phyloP scores from a whole-genome alignment of 805 yeast species.

The Candida koratica region DNA sequence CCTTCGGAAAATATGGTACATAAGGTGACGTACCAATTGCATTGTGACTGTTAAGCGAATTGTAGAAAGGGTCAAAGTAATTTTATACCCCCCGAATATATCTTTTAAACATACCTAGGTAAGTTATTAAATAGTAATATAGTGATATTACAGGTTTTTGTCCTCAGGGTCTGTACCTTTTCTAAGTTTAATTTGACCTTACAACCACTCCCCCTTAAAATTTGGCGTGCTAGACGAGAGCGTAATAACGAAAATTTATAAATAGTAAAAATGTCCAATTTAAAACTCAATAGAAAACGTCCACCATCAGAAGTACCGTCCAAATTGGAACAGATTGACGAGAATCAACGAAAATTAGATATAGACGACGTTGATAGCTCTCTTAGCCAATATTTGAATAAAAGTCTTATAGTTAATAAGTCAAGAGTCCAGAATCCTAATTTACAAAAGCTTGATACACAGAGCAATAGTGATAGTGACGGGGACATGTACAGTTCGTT shows the following conservation, averaged over 20 bases:
- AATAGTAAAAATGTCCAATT: slow-evolving; percentile 7
- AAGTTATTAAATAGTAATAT: too few relatives aligned
- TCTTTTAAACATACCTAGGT: too few relatives aligned
- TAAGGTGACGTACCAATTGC: too few relatives aligned
- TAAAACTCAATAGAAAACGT: slow-evolving; percentile 10
- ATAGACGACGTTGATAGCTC: slow-evolving; percentile 7
- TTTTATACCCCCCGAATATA: too few relatives aligned
- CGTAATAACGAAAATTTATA: slow-evolving; percentile 3
- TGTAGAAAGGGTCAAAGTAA: too few relatives aligned
- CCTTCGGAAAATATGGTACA: too few relatives aligned
- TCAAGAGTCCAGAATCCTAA: slow-evolving; percentile 26
- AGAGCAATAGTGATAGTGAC: slow-evolving; percentile 8
- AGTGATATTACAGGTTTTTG: too few relatives aligned
- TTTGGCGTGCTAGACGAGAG: slow-evolving; percentile 1
- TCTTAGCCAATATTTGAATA: slow-evolving; percentile 19
- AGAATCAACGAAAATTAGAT: slow-evolving; percentile 6
- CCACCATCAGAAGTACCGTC: slow-evolving; percentile 8
- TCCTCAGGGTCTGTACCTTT: too few relatives aligned
- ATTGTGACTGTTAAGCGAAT: too few relatives aligned
- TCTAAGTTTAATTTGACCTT: not conserved
- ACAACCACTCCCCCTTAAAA: slow-evolving; percentile 1
- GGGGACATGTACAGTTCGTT: slow-evolving; percentile 9
- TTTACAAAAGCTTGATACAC: slow-evolving; percentile 19
- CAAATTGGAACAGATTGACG: not conserved
- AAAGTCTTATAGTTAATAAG: slow-evolving; percentile 21